phyloP scores from a whole-genome alignment of 1,284 basidiomycete species.

The Microbotryum intermedium region DNA sequence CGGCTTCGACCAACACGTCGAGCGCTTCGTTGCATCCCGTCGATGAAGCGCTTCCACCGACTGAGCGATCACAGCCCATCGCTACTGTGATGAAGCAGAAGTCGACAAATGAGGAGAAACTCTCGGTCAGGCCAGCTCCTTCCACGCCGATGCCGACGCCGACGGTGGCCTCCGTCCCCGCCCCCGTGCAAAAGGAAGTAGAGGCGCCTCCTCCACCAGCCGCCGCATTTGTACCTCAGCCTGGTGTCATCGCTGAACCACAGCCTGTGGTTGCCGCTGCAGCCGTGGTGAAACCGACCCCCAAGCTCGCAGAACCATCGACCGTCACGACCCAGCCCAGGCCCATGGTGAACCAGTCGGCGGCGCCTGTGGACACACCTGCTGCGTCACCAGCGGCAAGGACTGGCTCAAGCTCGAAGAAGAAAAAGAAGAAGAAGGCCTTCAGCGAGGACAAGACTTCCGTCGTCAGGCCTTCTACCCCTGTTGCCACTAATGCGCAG shows the following conservation, averaged over 20 bases:
- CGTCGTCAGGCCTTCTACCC: too few species aligned
- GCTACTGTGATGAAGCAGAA: background rate
- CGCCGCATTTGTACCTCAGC: background rate
- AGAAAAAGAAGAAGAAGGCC: constrained; percentile 8
- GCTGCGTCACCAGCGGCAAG: background rate
- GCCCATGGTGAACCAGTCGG: background rate
- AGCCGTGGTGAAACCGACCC: background rate
- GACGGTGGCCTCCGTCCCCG: background rate
- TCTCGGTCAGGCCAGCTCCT: too few species aligned
- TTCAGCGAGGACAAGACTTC: background rate
- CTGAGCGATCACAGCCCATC: too few species aligned
- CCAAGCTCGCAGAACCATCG: too few species aligned
- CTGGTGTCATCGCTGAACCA: background rate
- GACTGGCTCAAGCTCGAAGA: constrained; percentile 11
- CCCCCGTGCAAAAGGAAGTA: background rate
- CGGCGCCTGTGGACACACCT: background rate
- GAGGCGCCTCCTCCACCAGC: background rate
- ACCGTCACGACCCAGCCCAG: background rate
- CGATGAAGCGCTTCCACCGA: too few species aligned
- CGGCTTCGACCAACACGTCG: background rate
- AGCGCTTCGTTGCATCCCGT: too few species aligned
- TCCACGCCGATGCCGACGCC: background rate
- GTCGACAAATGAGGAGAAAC: background rate
- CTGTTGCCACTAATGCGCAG: too few species aligned
- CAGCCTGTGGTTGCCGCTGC: background rate